These are phyloP conservation scores for Botrytis sinoallii DNA, from an alignment of 2,329 filamentous ascomycete species.

Conservation along the genomic window DNA sequence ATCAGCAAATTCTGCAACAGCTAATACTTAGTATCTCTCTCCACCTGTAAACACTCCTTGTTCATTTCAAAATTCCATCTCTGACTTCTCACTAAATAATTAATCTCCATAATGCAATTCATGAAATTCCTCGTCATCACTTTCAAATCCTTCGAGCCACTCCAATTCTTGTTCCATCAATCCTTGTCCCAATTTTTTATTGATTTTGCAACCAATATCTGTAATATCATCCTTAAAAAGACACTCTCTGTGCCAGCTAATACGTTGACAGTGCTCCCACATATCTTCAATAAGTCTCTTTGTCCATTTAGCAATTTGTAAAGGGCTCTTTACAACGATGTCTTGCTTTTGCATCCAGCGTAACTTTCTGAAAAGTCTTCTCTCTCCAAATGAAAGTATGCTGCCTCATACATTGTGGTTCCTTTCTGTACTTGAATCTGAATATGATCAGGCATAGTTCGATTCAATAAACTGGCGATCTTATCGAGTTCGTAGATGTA, in stretches of 20 bases:
- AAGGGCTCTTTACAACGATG: background rate
- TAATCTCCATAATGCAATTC: slow-evolving; percentile 1
- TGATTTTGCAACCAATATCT: slow-evolving; percentile 5
- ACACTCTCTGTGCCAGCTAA: background rate
- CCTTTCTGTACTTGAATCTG: slow-evolving; percentile 6
- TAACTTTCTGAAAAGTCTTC: slow-evolving; percentile 14
- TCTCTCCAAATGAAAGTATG: background rate
- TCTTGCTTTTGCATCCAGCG: slow-evolving; percentile 18
- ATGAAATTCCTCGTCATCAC: background rate
- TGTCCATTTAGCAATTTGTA: slow-evolving; percentile 3
- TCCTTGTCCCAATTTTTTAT: background rate
- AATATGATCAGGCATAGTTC: slow-evolving; percentile 12
- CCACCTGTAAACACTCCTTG: background rate
- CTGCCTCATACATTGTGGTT: slow-evolving; percentile 14
- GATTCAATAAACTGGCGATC: slow-evolving; percentile 6
- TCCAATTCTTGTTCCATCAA: slow-evolving; percentile 2
- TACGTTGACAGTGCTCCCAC: background rate
- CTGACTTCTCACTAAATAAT: background rate
- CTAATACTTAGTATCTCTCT: background rate
- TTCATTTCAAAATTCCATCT: background rate
- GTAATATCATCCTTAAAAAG: slow-evolving; percentile 13
- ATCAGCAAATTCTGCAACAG: background rate
- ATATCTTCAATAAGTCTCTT: slow-evolving; percentile 16
- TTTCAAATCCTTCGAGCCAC: background rate
- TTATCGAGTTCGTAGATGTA: slow-evolving; percentile 18